Base-by-base conservation (phyloP, 108 stramenopile genomes). In the Bacterosira constricta region DNA sequence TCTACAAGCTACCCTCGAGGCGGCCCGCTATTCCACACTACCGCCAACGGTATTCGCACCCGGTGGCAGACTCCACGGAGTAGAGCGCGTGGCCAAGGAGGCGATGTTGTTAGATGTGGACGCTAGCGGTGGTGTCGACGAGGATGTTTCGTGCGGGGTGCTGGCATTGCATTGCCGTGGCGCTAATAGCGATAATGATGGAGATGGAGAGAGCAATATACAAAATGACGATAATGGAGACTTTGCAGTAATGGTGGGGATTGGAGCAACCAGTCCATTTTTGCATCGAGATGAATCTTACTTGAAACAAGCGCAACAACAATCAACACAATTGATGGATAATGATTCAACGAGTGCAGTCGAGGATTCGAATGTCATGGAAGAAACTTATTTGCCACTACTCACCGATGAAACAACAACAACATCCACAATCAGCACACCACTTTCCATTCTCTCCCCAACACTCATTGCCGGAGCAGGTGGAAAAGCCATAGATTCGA, bases 1-100 rank as follows among this genome's bases (percentile, higher is more conserved):
- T 54, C 60, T 5, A 2, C 71, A 7, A 27, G 75, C 61, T n/a
- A 69, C 73, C 1, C 27, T 55, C 3, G 86, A 88, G 53, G 72
- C 58, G 17, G 49, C 66, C 6, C 64, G 66, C 34, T 89, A 87
- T 60, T 66, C 41, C 13, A 60, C 77, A n/a, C 58, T 86, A 6
- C 87, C 88, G 1, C 87, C 87, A 1, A 86, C 69, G 17, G 83
- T 90, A 1, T 94, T 94, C 69, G 90, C 90, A 29, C 89, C 93
- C 1, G 84, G 75, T 29, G 93, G 93, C 25, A 66, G 90, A 47
- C 69, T 94, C 12, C 76, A 83, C 57, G 72, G 80, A 17, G 86
- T 94, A 0, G 90, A 94, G 66, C 59, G 70, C 1, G 75, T 69
- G n/a, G n/a, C n/a, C n/a, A n/a, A n/a, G n/a, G n/a, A n/a, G n/a